Evolutionary conservation across 2,329 filamentous ascomycete species (phyloP), one percentile per base, ranked within the genome.

Genomic region (Neocatenulostroma microsporum): DNA sequence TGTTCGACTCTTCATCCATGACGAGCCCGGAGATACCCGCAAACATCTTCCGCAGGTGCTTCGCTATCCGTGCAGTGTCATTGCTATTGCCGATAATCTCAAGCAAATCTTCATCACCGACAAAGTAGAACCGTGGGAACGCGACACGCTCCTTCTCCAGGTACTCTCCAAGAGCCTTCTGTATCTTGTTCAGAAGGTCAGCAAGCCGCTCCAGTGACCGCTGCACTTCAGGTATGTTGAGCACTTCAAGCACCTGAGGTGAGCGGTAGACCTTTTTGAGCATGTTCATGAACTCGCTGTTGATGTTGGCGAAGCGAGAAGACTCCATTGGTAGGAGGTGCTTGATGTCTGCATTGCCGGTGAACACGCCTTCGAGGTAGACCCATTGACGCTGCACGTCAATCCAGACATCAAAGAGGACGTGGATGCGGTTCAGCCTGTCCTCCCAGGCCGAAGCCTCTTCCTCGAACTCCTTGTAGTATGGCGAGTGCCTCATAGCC

Each of bases 11-110:
- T 37, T 96, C 87, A 48, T 94, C 86, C 70, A 95, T 89, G 27
- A 88, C 70, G 23, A 98, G 74, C 3, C 91, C 91, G 4, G 82
- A 89, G 31, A 98, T 72, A 44, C 91, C 91, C 46, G 93, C 91
- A 69, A 99, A 99, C 91, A 99, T 99, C 71, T 99, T 99, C 62
- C 94, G 89, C 70, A 99, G 87, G 67, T 99, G 93, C 62, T 98
- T 98, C 26, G 91, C 86, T 49, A 98, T 93, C 37, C 91, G 87
- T 42, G 91, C 68, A 8, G 89, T 94, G 56, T 99, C 91, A 55
- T 95, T 95, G 66, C 89, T 96, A 62, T 99, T 99, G 58, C 91
- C 91, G 47, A 99, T 99, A 66, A 99, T 99, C 62, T 99, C 91
- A 17, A 99, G 73, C 39, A 99, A 69, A 63, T 99, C 91, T 58